Base-by-base conservation (phyloP, 2,329 filamentous ascomycete species). In the Leptodontidium sp. region DNA sequence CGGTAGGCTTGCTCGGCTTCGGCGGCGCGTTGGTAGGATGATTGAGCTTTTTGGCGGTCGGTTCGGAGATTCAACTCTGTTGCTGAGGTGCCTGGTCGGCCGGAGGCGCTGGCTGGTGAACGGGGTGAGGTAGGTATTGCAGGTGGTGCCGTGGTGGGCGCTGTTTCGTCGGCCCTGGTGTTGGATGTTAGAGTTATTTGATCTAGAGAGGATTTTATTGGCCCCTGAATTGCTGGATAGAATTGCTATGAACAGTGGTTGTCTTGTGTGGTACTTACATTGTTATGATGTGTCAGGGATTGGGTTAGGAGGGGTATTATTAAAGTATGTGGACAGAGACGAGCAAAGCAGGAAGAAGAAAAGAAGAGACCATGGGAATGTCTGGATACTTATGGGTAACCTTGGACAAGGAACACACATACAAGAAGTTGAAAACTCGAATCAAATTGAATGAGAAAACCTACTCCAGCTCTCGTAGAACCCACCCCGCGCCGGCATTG, bases 1-100 rank as follows among this genome's bases (percentile, higher is more conserved):
- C 72, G 69, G 62, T 75, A 75, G 14, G 69, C 70, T 50, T 73
- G 69, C 53, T 76, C 75, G 24, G 73, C 74, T 61, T 70, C 52
- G 24, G 72, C 73, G 12, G 75, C 73, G 8, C 70, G 66, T 15
- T 73, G 67, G 66, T 71, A 75, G 5, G 75, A 71, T 5, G 66
- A 68, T 14, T 65, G 68, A 35, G 75, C 72, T 43, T 73, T 75
- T 61, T 72, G 53, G 11, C 71, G 68, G 62, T 73, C 68, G 15
- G 68, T 65, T n/a, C 73, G 71, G 21, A 75, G 73, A n/a, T 69
- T 65, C 6, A 70, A 66, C 52, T 72, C 67, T 50, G 71, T 73
- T 15, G 64, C 72, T 15, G 71, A 68, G 15, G 66, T 70, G 14
- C 64, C 64, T 4, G 70, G 72, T 6, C 68, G 68, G 9, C 24